Conservation (phyloP, 2,329 filamentous ascomycete genomes). For the Botrytis medusae region DNA sequence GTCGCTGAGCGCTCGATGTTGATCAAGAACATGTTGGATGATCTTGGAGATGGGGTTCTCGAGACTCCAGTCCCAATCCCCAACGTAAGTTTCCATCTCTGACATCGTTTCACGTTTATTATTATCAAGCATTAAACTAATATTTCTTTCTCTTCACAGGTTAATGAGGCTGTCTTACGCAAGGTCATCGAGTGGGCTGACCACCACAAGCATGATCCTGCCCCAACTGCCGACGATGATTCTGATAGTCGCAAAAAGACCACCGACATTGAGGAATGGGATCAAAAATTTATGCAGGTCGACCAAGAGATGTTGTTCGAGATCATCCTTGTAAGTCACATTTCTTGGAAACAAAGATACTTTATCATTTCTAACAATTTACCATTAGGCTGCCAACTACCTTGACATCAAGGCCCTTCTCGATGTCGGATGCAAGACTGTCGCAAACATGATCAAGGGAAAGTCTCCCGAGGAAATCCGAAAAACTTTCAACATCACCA, state of each 20-base stretch:
- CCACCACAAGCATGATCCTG: constrained; percentile 87
- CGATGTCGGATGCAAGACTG: constrained; percentile 98
- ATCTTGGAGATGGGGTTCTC: constrained; percentile 67
- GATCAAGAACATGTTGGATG: constrained; percentile 98
- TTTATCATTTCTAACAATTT: neutral
- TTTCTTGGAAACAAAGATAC: neutral
- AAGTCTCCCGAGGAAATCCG: constrained; percentile 99
- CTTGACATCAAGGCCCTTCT: constrained; percentile 98
- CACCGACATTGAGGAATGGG: constrained; percentile 99
- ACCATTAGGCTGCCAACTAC: constrained; percentile 83
- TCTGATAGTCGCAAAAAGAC: constrained; percentile 96
- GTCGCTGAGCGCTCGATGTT: constrained; percentile 90
- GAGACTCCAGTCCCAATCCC: constrained; percentile 71
- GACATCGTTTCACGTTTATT: neutral
- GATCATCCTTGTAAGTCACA: constrained; percentile 80
- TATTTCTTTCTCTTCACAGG: constrained; percentile 47
- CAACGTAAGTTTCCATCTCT: constrained; percentile 56
- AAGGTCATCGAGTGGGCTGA: constrained; percentile 99
- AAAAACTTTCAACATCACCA: constrained; percentile 99
- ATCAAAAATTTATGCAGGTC: constrained; percentile 99
- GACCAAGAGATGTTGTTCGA: constrained; percentile 99
- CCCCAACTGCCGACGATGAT: constrained; percentile 81
- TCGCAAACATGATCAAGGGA: constrained; percentile 99
- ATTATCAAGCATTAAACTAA: constrained; percentile 17
- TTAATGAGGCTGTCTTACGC: constrained; percentile 88